phyloP scores from a whole-genome alignment of 1,284 basidiomycete species.

The Ganoderma leucocontextum region DNA sequence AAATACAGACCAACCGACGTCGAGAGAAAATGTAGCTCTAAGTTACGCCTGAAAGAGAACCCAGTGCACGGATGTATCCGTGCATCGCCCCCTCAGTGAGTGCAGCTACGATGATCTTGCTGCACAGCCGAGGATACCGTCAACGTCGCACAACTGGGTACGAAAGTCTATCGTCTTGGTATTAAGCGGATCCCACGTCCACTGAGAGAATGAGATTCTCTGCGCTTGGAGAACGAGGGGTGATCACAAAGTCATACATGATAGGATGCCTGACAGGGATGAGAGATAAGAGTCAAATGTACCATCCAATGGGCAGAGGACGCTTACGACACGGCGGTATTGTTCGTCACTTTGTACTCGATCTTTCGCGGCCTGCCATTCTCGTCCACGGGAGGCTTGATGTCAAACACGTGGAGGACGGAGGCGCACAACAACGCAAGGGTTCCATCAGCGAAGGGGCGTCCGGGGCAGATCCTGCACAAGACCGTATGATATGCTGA shows the following conservation, averaged over 20 bases:
- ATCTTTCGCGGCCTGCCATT: slow-evolving; percentile 10
- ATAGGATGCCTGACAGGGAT: neutral
- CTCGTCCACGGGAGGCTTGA: slow-evolving; percentile 18
- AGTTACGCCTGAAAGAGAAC: too few relatives aligned
- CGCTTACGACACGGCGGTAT: slow-evolving; percentile 14
- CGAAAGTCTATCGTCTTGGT: neutral
- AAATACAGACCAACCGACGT: too few relatives aligned
- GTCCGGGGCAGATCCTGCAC: slow-evolving; percentile 25
- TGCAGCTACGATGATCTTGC: too few relatives aligned
- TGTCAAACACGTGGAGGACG: slow-evolving; percentile 20
- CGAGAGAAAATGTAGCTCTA: too few relatives aligned
- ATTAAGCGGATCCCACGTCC: neutral
- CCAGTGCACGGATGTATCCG: too few relatives aligned
- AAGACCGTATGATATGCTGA: neutral
- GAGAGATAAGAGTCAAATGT: neutral
- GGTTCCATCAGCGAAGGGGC: slow-evolving; percentile 23
- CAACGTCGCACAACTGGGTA: too few relatives aligned
- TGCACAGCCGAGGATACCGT: too few relatives aligned
- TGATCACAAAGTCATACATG: neutral
- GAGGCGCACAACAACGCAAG: slow-evolving; percentile 20
- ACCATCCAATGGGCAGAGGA: neutral
- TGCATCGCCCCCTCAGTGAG: too few relatives aligned
- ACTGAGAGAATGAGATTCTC: neutral
- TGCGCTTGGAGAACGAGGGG: neutral
- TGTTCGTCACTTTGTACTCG: slow-evolving; percentile 4